These are phyloP conservation scores for Naegleria fowleri DNA, from an alignment of 208 protist genomes.

Conservation along the genomic window DNA sequence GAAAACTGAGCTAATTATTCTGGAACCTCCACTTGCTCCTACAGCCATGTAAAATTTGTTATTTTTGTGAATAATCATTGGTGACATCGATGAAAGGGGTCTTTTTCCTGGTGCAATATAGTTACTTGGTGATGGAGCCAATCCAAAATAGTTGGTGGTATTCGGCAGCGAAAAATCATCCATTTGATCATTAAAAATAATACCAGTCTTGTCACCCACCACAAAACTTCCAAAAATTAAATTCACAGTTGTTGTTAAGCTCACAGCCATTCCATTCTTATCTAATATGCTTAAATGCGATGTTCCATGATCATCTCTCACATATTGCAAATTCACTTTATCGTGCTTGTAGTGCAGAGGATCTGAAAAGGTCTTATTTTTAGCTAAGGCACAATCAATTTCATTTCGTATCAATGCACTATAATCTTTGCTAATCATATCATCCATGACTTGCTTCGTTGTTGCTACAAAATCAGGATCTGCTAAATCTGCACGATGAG, in stretches of 20 bases:
- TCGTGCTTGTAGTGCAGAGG: constrained; percentile 26
- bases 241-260: constrained; percentile 52
- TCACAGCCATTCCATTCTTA: constrained; percentile 41
- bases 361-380: not conserved
- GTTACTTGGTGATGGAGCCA: constrained; percentile 46
- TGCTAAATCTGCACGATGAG: not conserved
- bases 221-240: constrained; percentile 46
- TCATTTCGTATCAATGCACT: not conserved
- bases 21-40: not conserved
- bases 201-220: constrained; percentile 37
- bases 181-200: constrained; percentile 57
- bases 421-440: constrained; percentile 22
- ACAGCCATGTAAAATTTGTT: not conserved
- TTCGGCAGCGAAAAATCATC: constrained; percentile 46
- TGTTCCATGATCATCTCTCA: constrained; percentile 41
- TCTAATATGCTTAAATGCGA: constrained; percentile 47
- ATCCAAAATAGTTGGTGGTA: constrained; percentile 43
- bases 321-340: not conserved
- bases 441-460: not conserved
- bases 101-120: constrained; percentile 51
- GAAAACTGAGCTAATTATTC: not conserved
- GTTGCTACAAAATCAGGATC: not conserved
- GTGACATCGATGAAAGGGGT: constrained; percentile 50
- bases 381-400: not conserved
- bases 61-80: constrained; percentile 44